Evolutionary conservation across 108 stramenopile species (phyloP).

Genomic region (Fragilariopsis cylindrus): DNA sequence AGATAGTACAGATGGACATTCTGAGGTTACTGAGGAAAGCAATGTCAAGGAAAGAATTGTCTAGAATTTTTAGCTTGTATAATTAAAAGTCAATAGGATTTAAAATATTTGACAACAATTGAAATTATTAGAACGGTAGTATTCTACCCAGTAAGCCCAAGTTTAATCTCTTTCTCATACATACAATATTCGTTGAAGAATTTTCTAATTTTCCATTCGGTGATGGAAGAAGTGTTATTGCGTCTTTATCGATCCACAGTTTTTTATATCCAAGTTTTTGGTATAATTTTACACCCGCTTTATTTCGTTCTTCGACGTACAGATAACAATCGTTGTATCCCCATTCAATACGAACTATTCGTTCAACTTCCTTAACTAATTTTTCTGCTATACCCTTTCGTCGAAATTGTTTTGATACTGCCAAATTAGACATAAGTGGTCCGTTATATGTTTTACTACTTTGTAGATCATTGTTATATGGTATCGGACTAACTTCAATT

Average conservation of each 20-base stretch:
- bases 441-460: slow-evolving; percentile 20
- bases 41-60: background rate
- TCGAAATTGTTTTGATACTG: slow-evolving; percentile 58
- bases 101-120: background rate
- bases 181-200: slow-evolving; percentile 62
- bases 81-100: background rate
- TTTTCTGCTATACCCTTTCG: slow-evolving; percentile 73
- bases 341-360: slow-evolving; percentile 62
- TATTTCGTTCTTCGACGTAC: slow-evolving; percentile 78
- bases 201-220: slow-evolving; percentile 46
- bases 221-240: slow-evolving; percentile 71
- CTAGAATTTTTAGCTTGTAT: background rate
- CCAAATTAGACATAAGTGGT: slow-evolving; percentile 80
- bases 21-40: slow-evolving; percentile 4
- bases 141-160: slow-evolving; percentile 25
- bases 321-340: slow-evolving; percentile 71
- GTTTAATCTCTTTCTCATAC: slow-evolving; percentile 70
- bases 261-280: slow-evolving; percentile 71
- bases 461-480: slow-evolving; percentile 7
- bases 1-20: background rate
- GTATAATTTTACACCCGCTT: slow-evolving; percentile 67
- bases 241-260: slow-evolving; percentile 66
- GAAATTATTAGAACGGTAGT: slow-evolving; percentile 18
- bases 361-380: slow-evolving; percentile 65
- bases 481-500: slow-evolving; percentile 57